phyloP scores from a whole-genome alignment of 768 basidiomycete genomes.

The Pleurotus sapidus region DNA sequence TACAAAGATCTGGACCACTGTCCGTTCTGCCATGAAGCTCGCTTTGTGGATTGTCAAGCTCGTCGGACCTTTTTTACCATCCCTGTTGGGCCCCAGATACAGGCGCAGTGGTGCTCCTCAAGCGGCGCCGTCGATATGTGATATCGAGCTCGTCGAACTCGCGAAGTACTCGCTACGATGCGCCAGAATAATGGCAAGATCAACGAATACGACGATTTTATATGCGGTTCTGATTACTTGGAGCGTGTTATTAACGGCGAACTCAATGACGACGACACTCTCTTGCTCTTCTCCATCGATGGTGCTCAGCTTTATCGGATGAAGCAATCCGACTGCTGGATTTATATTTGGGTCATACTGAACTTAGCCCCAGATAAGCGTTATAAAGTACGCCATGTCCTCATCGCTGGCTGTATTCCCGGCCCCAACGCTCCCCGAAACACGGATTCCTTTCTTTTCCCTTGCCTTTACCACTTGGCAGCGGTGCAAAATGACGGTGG shows the following conservation, averaged over 20 bases:
- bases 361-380: constrained; percentile 21
- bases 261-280: constrained; percentile 26
- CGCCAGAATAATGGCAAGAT: neutral
- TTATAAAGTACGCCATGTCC: constrained; percentile 21
- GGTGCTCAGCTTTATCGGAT: constrained; percentile 39
- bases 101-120: constrained; percentile 22
- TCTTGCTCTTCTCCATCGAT: constrained; percentile 33
- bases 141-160: constrained; percentile 15
- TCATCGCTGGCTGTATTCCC: constrained; percentile 19
- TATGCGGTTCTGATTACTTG: constrained; percentile 23
- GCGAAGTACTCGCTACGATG: neutral
- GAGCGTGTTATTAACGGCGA: constrained; percentile 11
- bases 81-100: constrained; percentile 33
- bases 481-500: constrained; percentile 25
- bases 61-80: constrained; percentile 29
- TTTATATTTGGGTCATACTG: constrained; percentile 36
- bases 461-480: constrained; percentile 27
- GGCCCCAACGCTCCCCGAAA: constrained; percentile 30
- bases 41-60: constrained; percentile 19
- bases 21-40: constrained; percentile 20
- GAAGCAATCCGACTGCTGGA: constrained; percentile 18
- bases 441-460: constrained; percentile 30
- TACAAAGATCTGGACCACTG: constrained; percentile 22
- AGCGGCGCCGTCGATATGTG: constrained; percentile 18
- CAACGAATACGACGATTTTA: constrained; percentile 20